Conservation (phyloP, 2,329 filamentous ascomycete species). For the Neonectria neomacrospora region DNA sequence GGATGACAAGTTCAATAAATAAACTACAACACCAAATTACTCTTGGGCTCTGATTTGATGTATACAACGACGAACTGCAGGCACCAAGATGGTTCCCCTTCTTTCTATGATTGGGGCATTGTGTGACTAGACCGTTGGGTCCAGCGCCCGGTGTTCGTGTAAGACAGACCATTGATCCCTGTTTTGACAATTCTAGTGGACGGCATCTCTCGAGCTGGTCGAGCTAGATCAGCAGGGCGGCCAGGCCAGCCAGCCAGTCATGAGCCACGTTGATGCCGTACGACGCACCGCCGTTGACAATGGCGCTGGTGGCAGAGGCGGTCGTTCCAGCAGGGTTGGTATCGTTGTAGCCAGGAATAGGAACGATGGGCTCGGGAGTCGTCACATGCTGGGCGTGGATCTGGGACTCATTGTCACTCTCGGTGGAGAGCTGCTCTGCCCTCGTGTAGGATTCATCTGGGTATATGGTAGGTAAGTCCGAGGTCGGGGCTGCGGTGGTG, state of each 20-base stretch:
- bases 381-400: conserved; percentile 7
- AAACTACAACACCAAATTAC: neutral
- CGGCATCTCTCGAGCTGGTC: conserved; percentile 7
- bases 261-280: conserved; percentile 34
- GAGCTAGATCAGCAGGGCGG: conserved; percentile 33
- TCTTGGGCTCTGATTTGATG: neutral
- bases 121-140: neutral
- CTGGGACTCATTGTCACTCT: conserved; percentile 6
- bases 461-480: neutral
- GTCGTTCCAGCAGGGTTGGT: conserved; percentile 22
- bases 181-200: neutral
- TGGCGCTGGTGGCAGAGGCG: conserved; percentile 14
- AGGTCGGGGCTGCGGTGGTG: neutral
- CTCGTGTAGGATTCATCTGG: neutral
- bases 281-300: conserved; percentile 32
- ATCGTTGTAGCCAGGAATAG: conserved; percentile 10
- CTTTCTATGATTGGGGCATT: conserved; percentile 1
- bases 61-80: neutral
- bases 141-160: conserved; percentile 8
- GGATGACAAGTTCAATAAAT: neutral
- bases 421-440: neutral
- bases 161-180: conserved; percentile 17
- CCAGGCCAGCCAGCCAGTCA: conserved; percentile 38
- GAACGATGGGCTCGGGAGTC: neutral
- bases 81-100: conserved; percentile 1